Percentiles rank a stretch among this genome's conserved stretches.
These are phyloP conservation scores for Calonectria crousiana DNA, from an alignment of 2,329 filamentous ascomycete species.

Conservation along the genomic window DNA sequence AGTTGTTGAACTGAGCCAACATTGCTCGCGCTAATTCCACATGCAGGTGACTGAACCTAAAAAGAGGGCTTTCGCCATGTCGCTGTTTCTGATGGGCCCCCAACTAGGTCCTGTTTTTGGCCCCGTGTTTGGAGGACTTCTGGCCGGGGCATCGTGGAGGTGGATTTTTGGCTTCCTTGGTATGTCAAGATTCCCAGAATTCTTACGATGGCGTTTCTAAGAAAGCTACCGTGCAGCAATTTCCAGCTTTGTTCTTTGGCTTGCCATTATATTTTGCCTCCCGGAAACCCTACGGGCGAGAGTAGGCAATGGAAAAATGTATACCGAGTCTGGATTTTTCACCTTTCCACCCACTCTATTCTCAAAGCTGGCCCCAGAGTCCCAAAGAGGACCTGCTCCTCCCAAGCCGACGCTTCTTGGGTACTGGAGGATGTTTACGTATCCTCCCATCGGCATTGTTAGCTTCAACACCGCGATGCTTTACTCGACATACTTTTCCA, in stretches of 20 bases:
- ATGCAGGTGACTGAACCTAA: not conserved
- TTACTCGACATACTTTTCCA: not conserved
- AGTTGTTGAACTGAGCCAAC: not conserved
- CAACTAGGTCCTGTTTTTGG: not conserved
- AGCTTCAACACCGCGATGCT: not conserved
- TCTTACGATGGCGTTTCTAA: not conserved
- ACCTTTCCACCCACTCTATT: not conserved
- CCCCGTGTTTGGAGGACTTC: not conserved
- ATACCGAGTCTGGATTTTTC: not conserved
- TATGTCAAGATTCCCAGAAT: not conserved
- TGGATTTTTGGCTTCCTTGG: constrained; percentile 7
- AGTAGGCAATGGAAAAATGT: not conserved
- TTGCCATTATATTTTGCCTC: not conserved
- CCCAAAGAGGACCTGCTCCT: not conserved
- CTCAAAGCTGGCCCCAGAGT: not conserved
- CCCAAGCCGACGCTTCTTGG: not conserved
- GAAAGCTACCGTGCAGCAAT: not conserved
- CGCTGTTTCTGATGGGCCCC: not conserved
- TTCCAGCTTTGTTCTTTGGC: not conserved
- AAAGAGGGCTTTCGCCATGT: not conserved
- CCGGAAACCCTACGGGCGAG: not conserved
- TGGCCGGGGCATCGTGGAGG: not conserved
- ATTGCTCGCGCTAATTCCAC: not conserved
- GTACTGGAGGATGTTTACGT: not conserved
- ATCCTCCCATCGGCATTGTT: not conserved